Conservation (phyloP, 2,329 filamentous ascomycete genomes). For the Seiridium cupressi region DNA sequence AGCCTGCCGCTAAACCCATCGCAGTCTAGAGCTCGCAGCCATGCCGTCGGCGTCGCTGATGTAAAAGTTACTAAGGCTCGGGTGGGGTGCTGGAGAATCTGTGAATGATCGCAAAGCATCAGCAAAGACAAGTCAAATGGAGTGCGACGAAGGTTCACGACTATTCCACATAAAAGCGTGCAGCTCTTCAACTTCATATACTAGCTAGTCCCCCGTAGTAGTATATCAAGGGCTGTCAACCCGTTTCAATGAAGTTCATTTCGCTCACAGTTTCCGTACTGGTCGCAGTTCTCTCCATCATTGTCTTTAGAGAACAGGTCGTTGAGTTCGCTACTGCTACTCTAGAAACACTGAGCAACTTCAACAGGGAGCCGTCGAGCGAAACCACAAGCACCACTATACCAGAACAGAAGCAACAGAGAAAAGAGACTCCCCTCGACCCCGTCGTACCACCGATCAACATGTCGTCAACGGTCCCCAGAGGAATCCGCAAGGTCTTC, state of each 20-base stretch:
- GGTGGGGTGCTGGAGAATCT: constrained; percentile 2
- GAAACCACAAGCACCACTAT: constrained; percentile 10
- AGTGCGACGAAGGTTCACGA: constrained; percentile 9
- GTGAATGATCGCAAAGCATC: constrained; percentile 12
- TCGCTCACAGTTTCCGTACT: constrained; percentile 35
- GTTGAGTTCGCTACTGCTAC: constrained; percentile 21
- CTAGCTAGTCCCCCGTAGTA: neutral
- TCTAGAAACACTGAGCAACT: constrained; percentile 17
- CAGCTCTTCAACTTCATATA: neutral
- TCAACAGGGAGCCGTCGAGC: constrained; percentile 5
- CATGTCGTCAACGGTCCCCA: constrained; percentile 58
- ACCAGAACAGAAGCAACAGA: constrained; percentile 12
- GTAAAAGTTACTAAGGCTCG: constrained; percentile 25
- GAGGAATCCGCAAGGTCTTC: constrained; percentile 80
- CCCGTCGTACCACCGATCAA: constrained; percentile 29
- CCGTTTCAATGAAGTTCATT: constrained; percentile 34
- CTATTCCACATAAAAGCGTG: neutral
- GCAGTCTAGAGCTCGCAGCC: neutral
- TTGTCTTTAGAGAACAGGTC: constrained; percentile 30
- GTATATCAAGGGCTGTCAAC: constrained; percentile 1
- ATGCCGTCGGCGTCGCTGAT: constrained; percentile 16
- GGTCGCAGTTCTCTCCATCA: constrained; percentile 34
- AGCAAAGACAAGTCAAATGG: neutral
- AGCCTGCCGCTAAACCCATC: neutral
- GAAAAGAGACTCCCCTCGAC: constrained; percentile 7